Base-by-base conservation (phyloP, 345 rosid species). In the Hibiscus trionum region DNA sequence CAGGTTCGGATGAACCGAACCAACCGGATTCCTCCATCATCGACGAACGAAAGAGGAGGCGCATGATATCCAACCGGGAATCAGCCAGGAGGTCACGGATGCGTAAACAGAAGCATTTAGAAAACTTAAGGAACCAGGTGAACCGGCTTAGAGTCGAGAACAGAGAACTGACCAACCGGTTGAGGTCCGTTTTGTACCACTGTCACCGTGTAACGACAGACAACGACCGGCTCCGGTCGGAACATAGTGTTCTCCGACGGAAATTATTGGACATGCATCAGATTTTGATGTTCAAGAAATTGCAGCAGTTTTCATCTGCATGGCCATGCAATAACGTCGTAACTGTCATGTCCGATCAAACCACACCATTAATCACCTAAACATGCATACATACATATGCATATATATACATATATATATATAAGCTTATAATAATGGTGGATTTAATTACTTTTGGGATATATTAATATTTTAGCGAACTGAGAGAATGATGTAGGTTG, bases 21-120 rank as follows among this genome's bases (percentile, higher is more conserved):
- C 83, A 17, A n/a, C 10, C 72, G 11, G 79, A 29, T 31, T 39
- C 77, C 0, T 15, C 31, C 16, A 2, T 73, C 60, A 33, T 82
- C 46, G 91, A 91, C 29, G 97, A 88, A 50, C 82, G 91, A 9
- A 93, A 87, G 78, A 74, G 80, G 63, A 87, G 86, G 77, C 83
- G 97, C 39, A 90, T 87, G 97, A 73, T 87, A 70, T 93, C 98
- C 62, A 93, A 89, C 88, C 88, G 97, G 73, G 94, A 93, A 71
- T 91, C 98, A 7, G 97, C 98, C 9, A 81, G 89, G 85, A 81
- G 96, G 75, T 91, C 97, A 0, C 82, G 97, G 75, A 83, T 87
- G 89, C 86, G 96, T 72, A 90, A 90, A 66, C 94, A 90, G 75
- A 87, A 73, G 82, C 94, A 89, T 75, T 69, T 85, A 73, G 93